Evolutionary conservation across 1,139 yeast species (phyloP).

Genomic region (Kodamaea plutei): DNA sequence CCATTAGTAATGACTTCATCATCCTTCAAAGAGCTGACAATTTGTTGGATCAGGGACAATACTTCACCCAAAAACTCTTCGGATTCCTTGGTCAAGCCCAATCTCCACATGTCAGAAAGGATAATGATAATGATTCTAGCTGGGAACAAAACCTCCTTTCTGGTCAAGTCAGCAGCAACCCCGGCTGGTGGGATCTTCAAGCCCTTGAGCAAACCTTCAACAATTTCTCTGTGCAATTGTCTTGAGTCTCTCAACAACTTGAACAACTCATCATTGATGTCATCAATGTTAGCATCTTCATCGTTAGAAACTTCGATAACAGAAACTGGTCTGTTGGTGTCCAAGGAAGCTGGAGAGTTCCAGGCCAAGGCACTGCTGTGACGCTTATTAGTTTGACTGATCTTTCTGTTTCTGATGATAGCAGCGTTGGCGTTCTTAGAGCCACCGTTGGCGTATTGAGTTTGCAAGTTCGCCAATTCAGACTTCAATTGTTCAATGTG

Average conservation of each 20-base stretch:
- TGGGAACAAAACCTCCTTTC: constrained; percentile 93
- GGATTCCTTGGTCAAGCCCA: constrained; percentile 88
- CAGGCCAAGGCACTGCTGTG: constrained; percentile 41
- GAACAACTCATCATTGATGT: constrained; percentile 71
- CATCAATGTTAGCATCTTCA: constrained; percentile 58
- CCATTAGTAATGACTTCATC: constrained; percentile 89
- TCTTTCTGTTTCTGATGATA: constrained; percentile 20
- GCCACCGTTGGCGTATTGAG: constrained; percentile 19
- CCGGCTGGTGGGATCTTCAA: constrained; percentile 84
- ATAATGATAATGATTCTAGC: constrained; percentile 91
- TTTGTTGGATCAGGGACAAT: constrained; percentile 79
- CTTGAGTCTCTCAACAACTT: constrained; percentile 75
- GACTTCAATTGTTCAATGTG: constrained; percentile 67
- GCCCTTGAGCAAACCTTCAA: constrained; percentile 84
- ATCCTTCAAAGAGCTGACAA: constrained; percentile 67
- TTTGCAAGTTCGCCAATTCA: constrained; percentile 54
- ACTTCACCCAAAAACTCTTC: constrained; percentile 91
- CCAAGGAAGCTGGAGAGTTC: constrained; percentile 31
- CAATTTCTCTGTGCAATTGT: constrained; percentile 76
- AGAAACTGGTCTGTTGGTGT: constrained; percentile 48
- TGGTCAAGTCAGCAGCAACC: constrained; percentile 75
- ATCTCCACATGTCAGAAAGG: constrained; percentile 96
- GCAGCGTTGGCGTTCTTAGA: constrained; percentile 5
- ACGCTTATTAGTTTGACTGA: constrained; percentile 33
- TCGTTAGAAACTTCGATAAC: constrained; percentile 54